phyloP scores from a whole-genome alignment of 148 eudicot species.

The Chenopodium quinoa region DNA sequence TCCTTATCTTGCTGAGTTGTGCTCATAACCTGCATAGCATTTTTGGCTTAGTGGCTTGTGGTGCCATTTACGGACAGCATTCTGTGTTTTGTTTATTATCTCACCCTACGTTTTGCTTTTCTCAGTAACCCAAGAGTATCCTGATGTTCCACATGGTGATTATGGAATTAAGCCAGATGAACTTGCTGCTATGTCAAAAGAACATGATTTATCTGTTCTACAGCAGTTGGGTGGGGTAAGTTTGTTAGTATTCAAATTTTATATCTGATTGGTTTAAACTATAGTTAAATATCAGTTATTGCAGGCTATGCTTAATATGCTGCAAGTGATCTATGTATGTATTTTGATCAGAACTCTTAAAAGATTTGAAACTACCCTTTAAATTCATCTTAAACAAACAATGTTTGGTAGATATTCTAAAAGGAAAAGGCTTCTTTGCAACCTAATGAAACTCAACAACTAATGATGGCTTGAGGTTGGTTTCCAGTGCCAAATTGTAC shows the following conservation, averaged over 20 bases:
- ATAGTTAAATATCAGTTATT: background rate
- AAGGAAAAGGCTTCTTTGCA: background rate
- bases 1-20: background rate
- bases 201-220: conserved; percentile 58
- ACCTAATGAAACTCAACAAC: background rate
- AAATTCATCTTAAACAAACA: too few relatives aligned
- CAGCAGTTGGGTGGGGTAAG: conserved; percentile 77
- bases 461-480: background rate
- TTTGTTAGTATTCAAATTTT: background rate
- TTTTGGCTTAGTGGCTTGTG: background rate
- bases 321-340: background rate
- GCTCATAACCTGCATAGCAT: background rate
- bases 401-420: background rate
- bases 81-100: conserved; percentile 4
- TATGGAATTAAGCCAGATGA: conserved; percentile 55
- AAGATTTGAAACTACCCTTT: too few relatives aligned
- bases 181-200: conserved; percentile 65
- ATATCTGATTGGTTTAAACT: too few relatives aligned
- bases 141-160: conserved; percentile 41
- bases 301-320: background rate
- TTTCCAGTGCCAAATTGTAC: background rate
- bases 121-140: conserved; percentile 38
- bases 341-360: background rate
- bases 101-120: background rate
- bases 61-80: background rate